Percentiles rank a stretch among this genome's conserved stretches.
Evolutionary conservation across 257 asterid genomes (phyloP).

Genomic region (Leptodermis oblonga): DNA sequence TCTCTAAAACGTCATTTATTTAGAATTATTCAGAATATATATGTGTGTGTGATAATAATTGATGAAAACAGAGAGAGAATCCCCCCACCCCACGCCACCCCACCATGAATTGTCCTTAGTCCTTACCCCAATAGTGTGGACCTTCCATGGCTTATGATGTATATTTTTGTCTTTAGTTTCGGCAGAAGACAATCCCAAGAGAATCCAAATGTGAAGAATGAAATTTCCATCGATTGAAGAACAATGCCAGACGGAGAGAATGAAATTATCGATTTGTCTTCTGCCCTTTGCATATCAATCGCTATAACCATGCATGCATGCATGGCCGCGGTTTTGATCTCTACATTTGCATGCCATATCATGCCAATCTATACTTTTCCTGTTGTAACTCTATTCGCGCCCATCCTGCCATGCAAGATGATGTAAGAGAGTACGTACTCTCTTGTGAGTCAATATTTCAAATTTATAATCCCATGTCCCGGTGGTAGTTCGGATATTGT

Average conservation of each 20-base stretch:
- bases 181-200: constrained; percentile 19
- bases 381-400: not conserved
- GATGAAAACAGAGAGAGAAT: too few relatives aligned
- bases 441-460: too few relatives aligned
- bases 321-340: constrained; percentile 45
- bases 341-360: constrained; percentile 38
- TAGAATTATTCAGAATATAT: too few relatives aligned
- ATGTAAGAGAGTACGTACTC: too few relatives aligned
- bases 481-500: too few relatives aligned
- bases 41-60: too few relatives aligned
- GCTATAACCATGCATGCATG: constrained; percentile 36
- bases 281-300: constrained; percentile 31
- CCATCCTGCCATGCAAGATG: not conserved
- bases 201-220: constrained; percentile 18
- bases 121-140: too few relatives aligned
- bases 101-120: not conserved
- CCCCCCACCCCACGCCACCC: constrained; percentile 17
- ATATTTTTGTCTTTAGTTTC: too few relatives aligned
- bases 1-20: too few relatives aligned
- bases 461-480: too few relatives aligned
- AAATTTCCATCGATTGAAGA: constrained; percentile 4
- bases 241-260: constrained; percentile 16
- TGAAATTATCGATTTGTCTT: constrained; percentile 39
- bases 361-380: constrained; percentile 33
- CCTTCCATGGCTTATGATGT: too few relatives aligned